Conservation (phyloP, 1,139 yeast species). For the Waltiozyma sp. region DNA sequence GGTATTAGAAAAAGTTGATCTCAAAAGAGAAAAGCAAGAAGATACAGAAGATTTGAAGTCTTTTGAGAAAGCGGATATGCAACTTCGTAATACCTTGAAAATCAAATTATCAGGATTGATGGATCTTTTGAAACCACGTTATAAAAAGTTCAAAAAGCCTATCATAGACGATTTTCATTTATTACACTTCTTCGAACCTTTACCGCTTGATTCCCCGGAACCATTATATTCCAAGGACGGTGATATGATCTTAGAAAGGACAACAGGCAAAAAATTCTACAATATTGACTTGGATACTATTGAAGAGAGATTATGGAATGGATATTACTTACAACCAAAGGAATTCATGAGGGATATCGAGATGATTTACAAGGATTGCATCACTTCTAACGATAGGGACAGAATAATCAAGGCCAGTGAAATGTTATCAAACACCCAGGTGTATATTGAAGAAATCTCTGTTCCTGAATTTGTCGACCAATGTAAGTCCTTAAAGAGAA, state of each 20-base stretch:
- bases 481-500: slow-evolving; percentile 60
- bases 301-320: slow-evolving; percentile 95
- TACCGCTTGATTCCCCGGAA: slow-evolving; percentile 15
- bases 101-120: slow-evolving; percentile 77
- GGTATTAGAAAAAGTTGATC: slow-evolving; percentile 9
- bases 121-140: slow-evolving; percentile 80
- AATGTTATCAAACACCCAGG: slow-evolving; percentile 93
- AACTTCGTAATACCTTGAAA: slow-evolving; percentile 72
- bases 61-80: slow-evolving; percentile 64
- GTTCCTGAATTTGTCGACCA: slow-evolving; percentile 62
- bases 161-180: slow-evolving; percentile 67
- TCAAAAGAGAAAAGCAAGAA: slow-evolving; percentile 10
- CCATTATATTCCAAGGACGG: slow-evolving; percentile 46
- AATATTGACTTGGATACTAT: slow-evolving; percentile 92
- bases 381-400: slow-evolving; percentile 71
- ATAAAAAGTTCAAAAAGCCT: slow-evolving; percentile 85
- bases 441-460: slow-evolving; percentile 84
- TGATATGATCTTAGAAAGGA: slow-evolving; percentile 68
- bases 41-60: slow-evolving; percentile 28
- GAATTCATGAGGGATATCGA: slow-evolving; percentile 80
- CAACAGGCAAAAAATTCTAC: slow-evolving; percentile 60
- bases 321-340: slow-evolving; percentile 85
- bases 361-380: slow-evolving; percentile 72
- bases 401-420: slow-evolving; percentile 83
- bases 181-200: slow-evolving; percentile 67